Conservation (phyloP, 148 eudicot species). For the Limonium bicolor region DNA sequence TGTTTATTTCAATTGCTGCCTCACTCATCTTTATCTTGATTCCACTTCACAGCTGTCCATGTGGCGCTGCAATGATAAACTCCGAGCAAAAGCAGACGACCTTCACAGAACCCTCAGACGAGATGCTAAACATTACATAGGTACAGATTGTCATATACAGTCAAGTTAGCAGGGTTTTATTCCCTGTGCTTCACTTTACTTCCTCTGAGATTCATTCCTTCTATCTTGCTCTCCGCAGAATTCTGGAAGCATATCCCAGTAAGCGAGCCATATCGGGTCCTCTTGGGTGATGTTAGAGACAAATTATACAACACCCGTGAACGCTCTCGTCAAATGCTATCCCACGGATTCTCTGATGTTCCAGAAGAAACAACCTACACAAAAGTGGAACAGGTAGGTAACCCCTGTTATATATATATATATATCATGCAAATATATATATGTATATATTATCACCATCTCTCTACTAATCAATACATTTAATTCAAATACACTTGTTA, state of each 20-base stretch:
- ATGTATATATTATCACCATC: too few species aligned
- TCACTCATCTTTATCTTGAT: background rate
- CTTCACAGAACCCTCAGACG: slow-evolving; percentile 6
- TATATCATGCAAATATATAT: background rate
- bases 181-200: background rate
- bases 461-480: too few species aligned
- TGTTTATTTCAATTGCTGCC: too few species aligned
- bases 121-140: slow-evolving; percentile 11
- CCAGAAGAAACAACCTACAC: slow-evolving; percentile 11
- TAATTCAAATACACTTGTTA: too few species aligned
- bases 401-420: background rate
- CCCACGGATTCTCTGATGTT: slow-evolving; percentile 8
- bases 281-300: slow-evolving; percentile 11
- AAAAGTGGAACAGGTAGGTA: slow-evolving; percentile 8
- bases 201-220: background rate
- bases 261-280: slow-evolving; percentile 10
- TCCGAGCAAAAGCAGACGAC: slow-evolving; percentile 7
- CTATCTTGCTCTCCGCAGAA: slow-evolving; percentile 4
- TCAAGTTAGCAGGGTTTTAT: too few species aligned
- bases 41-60: slow-evolving; percentile 7
- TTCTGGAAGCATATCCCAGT: slow-evolving; percentile 11
- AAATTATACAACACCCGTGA: slow-evolving; percentile 10
- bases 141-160: background rate
- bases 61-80: slow-evolving; percentile 14
- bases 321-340: slow-evolving; percentile 7